Evolutionary conservation across 2,329 filamentous ascomycete genomes (phyloP), one percentile per base, ranked within the genome.

Genomic region (Alternaria triticimaculans): DNA sequence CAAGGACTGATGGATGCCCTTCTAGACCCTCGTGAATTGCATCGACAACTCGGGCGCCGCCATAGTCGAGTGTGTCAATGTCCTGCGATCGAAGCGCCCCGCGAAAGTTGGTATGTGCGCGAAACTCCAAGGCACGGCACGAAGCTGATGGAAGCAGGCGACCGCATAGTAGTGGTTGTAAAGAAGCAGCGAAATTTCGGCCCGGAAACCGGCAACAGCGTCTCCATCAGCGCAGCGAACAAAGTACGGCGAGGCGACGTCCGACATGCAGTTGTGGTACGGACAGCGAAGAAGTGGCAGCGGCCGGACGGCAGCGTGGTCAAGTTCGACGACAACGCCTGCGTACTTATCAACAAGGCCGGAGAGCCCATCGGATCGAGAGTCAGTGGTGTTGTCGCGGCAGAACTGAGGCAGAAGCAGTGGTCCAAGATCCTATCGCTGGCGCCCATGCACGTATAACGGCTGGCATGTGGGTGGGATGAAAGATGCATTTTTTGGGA

Each of bases 11-110:
- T 97, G 93, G 71, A 68, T 48, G 62, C 45, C 62, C 65, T 65
- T 84, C 69, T 81, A 85, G 96, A 92, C 94, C 80, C 93, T 99
- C 89, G 88, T 99, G 76, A 97, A 96, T 84, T 98, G 96, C 90
- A 98, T 99, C 89, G 96, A 99, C 90, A 99, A 97, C 86, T 98
- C 96, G 70, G 96, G 96, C 80, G 96, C 96, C 73, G 94, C 96
- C 75, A 87, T 99, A 72, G 96, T 98, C 83, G 96, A 99, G 85
- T 99, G 96, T 84, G 92, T 92, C 80, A 91, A 95, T 80, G 92
- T 98, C 67, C 86, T 99, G 76, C 93, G 93, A 78, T 96, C 95
- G 84, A 97, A 97, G 85, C 86, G 89, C 72, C 89, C 90, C 76
- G 96, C 95, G 64, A 91, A 90, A 77, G 94, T 99, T 77, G 96